Evolutionary conservation across 176 grass and related monocot genomes (phyloP), one percentile per base, ranked within the genome.

Genomic region (Eremochloa ophiuroides): DNA sequence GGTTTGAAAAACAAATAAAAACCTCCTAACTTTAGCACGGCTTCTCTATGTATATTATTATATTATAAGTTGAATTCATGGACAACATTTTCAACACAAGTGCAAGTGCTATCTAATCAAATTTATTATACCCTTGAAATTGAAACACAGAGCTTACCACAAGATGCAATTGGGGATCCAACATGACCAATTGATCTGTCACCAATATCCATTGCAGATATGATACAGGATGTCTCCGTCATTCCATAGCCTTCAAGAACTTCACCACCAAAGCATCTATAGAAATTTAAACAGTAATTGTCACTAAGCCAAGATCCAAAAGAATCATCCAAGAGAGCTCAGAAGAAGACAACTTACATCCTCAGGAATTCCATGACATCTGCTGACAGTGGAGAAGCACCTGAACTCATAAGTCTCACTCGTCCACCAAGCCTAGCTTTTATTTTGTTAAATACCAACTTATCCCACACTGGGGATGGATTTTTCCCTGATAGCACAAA

Each of bases 241-340:
- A 99, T 99, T 85, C 93, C 96, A 87, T 99, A 95, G 38, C 96
- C 93, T 91, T 99, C 93, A 80, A 95, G 18, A 93, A 99, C 34
- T 66, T 88, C 74, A 80, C 95, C 83, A 44, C 82, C 85, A 67
- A 99, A 99, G 82, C 96, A 99, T 82, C 96, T 99, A 76, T 17
- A 83, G 47, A 28, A 82, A 11, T 66, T 50, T 48, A 34, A 59
- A 60, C 50, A 74, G 23, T 10, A 64, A 5, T 29, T 77, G 60
- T 73, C 37, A 51, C 16, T 56, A 80, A 91, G 42, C 22, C 41
- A 82, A 84, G n/a, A 56, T 80, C 26, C 15, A 76, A 74, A 74
- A n/a, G n/a, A 79, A 43, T 68, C 18, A 80, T 18, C 71, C 20
- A 79, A 76, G 18, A 23, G 31, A 90, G 41, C 14, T 11, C 48